These are phyloP conservation scores for Hansenula sp. DNA, from an alignment of 1,139 yeast species.

Conservation along the genomic window DNA sequence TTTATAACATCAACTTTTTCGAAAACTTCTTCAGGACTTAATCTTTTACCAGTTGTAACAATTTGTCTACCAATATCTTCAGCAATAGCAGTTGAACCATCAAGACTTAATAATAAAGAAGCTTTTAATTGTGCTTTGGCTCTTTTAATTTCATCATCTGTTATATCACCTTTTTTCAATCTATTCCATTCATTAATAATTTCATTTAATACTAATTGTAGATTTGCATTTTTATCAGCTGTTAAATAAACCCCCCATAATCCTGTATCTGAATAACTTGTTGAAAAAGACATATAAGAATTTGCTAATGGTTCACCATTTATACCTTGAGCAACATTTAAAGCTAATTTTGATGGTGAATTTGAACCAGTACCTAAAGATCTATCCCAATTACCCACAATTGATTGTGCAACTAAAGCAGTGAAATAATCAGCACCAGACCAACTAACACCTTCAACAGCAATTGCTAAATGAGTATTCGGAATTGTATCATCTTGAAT, in stretches of 20 bases:
- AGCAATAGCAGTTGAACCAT: conserved; percentile 93
- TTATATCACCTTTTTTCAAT: conserved; percentile 66
- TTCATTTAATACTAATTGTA: conserved; percentile 65
- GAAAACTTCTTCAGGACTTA: conserved; percentile 90
- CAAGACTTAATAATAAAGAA: conserved; percentile 79
- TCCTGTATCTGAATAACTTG: conserved; percentile 96
- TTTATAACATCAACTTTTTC: conserved; percentile 76
- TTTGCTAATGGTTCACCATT: conserved; percentile 65
- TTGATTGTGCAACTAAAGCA: conserved; percentile 93
- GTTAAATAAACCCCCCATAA: conserved; percentile 94
- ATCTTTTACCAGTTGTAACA: conserved; percentile 88
- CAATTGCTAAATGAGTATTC: conserved; percentile 85
- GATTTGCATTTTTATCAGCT: conserved; percentile 64
- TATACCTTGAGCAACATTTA: conserved; percentile 62
- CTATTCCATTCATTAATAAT: conserved; percentile 87
- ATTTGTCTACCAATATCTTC: conserved; percentile 98
- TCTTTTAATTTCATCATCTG: conserved; percentile 85
- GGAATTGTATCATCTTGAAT: conserved; percentile 82
- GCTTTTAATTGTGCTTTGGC: conserved; percentile 96
- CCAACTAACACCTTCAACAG: conserved; percentile 99
- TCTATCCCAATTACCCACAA: conserved; percentile 97
- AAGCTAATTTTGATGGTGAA: conserved; percentile 74
- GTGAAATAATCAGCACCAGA: conserved; percentile 92
- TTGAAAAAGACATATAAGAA: conserved; percentile 93
- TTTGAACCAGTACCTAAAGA: conserved; percentile 73